A percentile compares a stretch with the other conserved stretches of the same genome.
phyloP scores from a whole-genome alignment of 1,284 basidiomycete species.

The Cystobasidium slooffiae region DNA sequence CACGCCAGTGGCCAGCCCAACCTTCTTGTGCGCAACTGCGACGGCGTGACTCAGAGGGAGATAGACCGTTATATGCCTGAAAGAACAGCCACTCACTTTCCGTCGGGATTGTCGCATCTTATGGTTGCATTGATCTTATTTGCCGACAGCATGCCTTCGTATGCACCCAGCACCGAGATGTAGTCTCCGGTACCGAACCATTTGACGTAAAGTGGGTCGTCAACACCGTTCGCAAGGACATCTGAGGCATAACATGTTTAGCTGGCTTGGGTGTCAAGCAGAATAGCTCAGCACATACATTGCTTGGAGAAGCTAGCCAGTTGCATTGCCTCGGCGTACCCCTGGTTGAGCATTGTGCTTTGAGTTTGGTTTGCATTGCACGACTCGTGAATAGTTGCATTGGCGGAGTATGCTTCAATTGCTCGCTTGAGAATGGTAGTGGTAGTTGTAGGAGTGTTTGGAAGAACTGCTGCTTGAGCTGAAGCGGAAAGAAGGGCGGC shows the following conservation, averaged over 20 bases:
- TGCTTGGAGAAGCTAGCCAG: constrained; percentile 12
- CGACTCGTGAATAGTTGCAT: constrained; percentile 57
- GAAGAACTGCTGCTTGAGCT: constrained; percentile 3
- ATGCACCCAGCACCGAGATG: constrained; percentile 55
- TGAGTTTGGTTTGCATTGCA: constrained; percentile 57
- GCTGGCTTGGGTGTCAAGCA: constrained; percentile 48
- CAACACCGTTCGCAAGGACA: constrained; percentile 55
- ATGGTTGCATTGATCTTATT: constrained; percentile 56
- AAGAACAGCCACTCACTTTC: constrained; percentile 50
- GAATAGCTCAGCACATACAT: constrained; percentile 54
- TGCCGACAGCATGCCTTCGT: constrained; percentile 53
- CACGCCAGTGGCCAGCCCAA: constrained; percentile 60
- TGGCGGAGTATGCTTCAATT: constrained; percentile 50
- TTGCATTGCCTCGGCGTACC: constrained; percentile 1
- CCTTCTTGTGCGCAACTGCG: constrained; percentile 54
- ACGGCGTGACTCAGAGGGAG: neutral
- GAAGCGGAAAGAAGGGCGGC: constrained; percentile 17
- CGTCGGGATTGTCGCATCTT: constrained; percentile 59
- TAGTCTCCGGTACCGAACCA: constrained; percentile 58
- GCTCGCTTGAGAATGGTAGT: constrained; percentile 49
- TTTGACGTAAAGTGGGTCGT: constrained; percentile 55
- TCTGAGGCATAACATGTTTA: constrained; percentile 54
- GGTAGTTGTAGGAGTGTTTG: neutral
- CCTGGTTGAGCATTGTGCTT: constrained; percentile 13
- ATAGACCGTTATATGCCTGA: neutral